Evolutionary conservation across 1,284 basidiomycete genomes (phyloP).

Genomic region (Apiotrichum akiyoshidainum): DNA sequence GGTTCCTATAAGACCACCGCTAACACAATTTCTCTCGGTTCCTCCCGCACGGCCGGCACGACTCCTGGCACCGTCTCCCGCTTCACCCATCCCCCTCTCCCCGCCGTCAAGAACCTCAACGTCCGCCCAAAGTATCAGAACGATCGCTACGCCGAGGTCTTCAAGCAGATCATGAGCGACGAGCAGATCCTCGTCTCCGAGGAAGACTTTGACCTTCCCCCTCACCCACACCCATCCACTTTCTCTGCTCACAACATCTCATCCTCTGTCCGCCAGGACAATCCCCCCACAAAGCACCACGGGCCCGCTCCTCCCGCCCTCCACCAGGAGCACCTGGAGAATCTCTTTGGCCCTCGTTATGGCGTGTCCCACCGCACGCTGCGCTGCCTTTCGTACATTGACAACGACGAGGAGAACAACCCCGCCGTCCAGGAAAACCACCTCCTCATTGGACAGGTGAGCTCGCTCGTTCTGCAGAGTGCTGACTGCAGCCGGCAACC

Average conservation of each 20-base stretch:
- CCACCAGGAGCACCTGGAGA: neutral
- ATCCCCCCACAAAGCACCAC: too few species aligned
- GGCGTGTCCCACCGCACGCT: neutral
- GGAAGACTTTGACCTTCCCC: neutral
- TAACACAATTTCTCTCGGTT: neutral
- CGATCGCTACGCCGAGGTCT: neutral
- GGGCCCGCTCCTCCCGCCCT: too few species aligned
- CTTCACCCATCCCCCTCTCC: neutral
- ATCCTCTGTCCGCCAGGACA: too few species aligned
- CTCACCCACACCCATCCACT: neutral
- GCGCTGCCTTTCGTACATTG: neutral
- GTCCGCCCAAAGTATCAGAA: neutral
- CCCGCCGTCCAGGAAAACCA: neutral
- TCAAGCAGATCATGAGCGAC: neutral
- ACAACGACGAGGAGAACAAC: neutral
- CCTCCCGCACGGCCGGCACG: neutral
- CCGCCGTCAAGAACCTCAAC: neutral
- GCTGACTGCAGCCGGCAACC: neutral
- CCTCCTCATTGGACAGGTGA: neutral
- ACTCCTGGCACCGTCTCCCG: neutral
- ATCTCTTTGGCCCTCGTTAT: neutral
- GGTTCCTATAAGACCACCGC: too few species aligned
- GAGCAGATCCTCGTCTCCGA: neutral
- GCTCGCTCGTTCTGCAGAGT: neutral
- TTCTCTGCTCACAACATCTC: too few species aligned